Base-by-base conservation (phyloP, 2,329 filamentous ascomycete species). In the Ilyonectria destructans region DNA sequence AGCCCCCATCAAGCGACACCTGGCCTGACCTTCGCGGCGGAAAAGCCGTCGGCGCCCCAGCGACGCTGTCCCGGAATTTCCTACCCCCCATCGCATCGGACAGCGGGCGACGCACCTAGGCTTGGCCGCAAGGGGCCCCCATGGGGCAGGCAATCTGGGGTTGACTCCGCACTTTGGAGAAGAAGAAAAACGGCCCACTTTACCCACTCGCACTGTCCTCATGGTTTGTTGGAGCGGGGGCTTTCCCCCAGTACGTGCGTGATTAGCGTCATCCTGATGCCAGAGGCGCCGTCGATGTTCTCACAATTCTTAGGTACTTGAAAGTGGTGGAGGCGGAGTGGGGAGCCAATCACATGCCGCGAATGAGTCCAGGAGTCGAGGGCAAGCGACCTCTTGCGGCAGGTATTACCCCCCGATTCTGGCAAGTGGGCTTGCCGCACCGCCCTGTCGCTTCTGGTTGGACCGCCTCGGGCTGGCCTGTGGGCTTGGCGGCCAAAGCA, bases 161-260 rank as follows among this genome's bases (percentile, higher is more conserved):
- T 70, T 55, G 66, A 68, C 71, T 73, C 71, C 71, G 71, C 71
- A 73, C 60, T 70, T 76, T 74, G 74, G 71, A 74, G 74, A 75
- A 72, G 48, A 45, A 43, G 37, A 46, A 46, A 19, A 54, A 49
- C 29, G 19, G 26, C 46, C 63, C 63, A 62, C 52, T 33, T 66
- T 66, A 59, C 43, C 67, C 63, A 58, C 62, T 65, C 57, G 62
- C 57, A 64, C 62, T 40, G 26, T 64, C 48, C 60, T 52, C 33
- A 59, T 46, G 37, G 59, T 46, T 55, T 49, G 54, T 67, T 35
- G 48, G 43, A 54, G 51, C 58, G 52, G 54, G 64, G 55, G 59
- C 46, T 57, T 31, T 45, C 35, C 26, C 46, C 58, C 23, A 52
- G 58, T 46, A 31, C 10, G 55, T 46, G 48, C 31, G 29, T 45